phyloP scores from a whole-genome alignment of 768 basidiomycete species.

The Jaapia argillacea region DNA sequence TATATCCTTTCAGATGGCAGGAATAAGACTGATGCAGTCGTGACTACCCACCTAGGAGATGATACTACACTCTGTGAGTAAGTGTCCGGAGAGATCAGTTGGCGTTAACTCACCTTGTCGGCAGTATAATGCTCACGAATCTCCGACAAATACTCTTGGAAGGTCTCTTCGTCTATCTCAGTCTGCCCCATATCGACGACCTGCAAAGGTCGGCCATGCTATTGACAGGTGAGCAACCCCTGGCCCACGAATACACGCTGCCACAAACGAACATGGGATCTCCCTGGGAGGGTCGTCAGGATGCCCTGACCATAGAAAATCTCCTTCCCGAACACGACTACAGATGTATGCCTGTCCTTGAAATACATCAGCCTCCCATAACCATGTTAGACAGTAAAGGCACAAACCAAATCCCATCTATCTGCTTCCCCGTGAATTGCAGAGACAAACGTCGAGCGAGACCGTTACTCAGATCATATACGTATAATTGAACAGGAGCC shows the following conservation, averaged over 20 bases:
- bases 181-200: constrained; percentile 73
- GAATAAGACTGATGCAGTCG: not conserved
- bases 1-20: not conserved
- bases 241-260: not conserved
- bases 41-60: constrained; percentile 54
- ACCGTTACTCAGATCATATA: constrained; percentile 39
- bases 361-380: constrained; percentile 3
- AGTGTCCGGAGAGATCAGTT: not conserved
- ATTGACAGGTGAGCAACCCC: not conserved
- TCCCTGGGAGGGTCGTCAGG: constrained; percentile 55
- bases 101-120: constrained; percentile 54
- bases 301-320: constrained; percentile 91
- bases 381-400: not conserved
- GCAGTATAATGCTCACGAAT: constrained; percentile 78
- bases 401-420: constrained; percentile 85
- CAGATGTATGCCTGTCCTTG: constrained; percentile 74
- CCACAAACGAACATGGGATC: constrained; percentile 58
- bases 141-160: constrained; percentile 71
- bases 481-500: not conserved
- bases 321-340: constrained; percentile 82
- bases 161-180: constrained; percentile 73
- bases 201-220: constrained; percentile 73
- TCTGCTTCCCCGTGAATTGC: constrained; percentile 79
- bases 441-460: constrained; percentile 70
- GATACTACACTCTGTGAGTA: no score